A percentile compares a stretch with the other conserved stretches of the same genome.
These are phyloP conservation scores for Bimuria novae-zelandiae DNA, from an alignment of 2,329 filamentous ascomycete genomes.

Conservation along the genomic window DNA sequence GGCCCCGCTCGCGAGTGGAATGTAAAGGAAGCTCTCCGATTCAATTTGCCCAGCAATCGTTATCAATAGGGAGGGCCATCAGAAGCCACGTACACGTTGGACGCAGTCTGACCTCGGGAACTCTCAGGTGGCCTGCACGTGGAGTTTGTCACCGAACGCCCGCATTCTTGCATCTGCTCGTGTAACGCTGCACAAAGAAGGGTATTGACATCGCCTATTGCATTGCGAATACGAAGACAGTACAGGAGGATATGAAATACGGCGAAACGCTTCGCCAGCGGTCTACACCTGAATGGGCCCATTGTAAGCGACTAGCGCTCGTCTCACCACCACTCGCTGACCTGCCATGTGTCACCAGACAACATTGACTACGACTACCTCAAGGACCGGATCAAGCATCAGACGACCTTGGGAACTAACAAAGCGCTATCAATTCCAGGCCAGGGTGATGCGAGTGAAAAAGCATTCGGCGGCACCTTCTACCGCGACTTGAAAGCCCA, in stretches of 20 bases:
- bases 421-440: constrained; percentile 76
- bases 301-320: constrained; percentile 58
- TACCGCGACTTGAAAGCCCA: constrained; percentile 73
- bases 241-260: constrained; percentile 68
- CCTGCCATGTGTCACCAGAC: constrained; percentile 54
- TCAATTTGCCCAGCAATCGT: background rate
- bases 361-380: constrained; percentile 90
- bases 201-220: no score
- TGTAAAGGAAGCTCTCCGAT: background rate
- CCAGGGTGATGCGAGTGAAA: constrained; percentile 59
- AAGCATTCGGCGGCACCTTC: constrained; percentile 72
- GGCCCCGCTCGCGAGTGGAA: background rate
- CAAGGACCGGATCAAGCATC: constrained; percentile 80
- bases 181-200: constrained; percentile 20
- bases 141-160: background rate
- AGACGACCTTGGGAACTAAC: constrained; percentile 73
- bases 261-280: constrained; percentile 73
- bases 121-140: background rate
- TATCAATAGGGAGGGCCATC: background rate
- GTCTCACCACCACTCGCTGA: constrained; percentile 13
- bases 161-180: constrained; percentile 1
- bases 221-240: constrained; percentile 10
- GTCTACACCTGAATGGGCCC: constrained; percentile 81
- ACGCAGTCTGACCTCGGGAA: background rate
- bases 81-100: background rate